Evolutionary conservation across 192 early-diverging fungal genomes (phyloP).

Genomic region (Funneliformis geosporum): DNA sequence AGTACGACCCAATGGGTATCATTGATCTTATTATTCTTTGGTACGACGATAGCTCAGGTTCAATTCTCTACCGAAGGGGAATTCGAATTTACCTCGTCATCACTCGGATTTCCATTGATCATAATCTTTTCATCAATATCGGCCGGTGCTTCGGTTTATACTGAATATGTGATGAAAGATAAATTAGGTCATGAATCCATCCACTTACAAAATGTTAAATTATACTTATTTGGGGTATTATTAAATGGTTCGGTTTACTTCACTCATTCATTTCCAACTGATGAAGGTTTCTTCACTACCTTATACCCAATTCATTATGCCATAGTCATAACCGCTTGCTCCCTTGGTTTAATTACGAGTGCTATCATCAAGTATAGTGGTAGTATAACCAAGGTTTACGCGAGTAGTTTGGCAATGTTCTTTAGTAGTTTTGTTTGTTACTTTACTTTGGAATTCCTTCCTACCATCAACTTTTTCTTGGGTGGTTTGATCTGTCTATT

Average conservation of each 20-base stretch:
- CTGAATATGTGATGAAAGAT: conserved; percentile 48
- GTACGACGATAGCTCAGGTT: conserved; percentile 39
- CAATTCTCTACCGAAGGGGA: conserved; percentile 35
- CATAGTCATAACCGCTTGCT: conserved; percentile 37
- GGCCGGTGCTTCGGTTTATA: conserved; percentile 40
- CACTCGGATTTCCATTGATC: conserved; percentile 41
- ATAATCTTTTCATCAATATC: conserved; percentile 42
- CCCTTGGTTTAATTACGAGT: conserved; percentile 41
- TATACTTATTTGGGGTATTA: conserved; percentile 45
- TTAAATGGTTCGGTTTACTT: conserved; percentile 42
- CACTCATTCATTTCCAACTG: conserved; percentile 15
- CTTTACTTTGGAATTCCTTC: conserved; percentile 34
- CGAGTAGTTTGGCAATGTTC: conserved; percentile 45
- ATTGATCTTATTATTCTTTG: conserved; percentile 37
- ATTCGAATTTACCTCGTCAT: conserved; percentile 26
- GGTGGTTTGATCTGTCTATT: conserved; percentile 43
- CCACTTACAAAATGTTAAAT: conserved; percentile 44
- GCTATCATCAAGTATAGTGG: conserved; percentile 48
- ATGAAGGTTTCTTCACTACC: conserved; percentile 35
- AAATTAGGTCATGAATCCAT: conserved; percentile 41
- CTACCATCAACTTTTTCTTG: conserved; percentile 41
- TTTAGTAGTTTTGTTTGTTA: conserved; percentile 42
- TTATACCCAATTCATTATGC: conserved; percentile 39
- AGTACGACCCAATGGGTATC: conserved; percentile 39
- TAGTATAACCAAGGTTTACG: conserved; percentile 44